phyloP scores from a whole-genome alignment of 116 monocot species.

The Posidonia oceanica region DNA sequence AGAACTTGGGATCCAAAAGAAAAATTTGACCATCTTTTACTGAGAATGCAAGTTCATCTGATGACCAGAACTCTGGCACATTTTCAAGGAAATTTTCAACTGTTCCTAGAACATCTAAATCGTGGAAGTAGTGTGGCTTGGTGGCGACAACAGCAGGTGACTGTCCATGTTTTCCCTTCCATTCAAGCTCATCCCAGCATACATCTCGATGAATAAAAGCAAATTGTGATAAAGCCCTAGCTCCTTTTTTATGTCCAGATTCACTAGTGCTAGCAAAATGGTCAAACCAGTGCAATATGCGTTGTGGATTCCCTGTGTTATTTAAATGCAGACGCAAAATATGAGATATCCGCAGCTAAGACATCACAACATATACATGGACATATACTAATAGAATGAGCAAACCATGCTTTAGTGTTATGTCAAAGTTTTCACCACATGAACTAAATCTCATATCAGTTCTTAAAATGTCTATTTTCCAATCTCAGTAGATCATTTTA shows the following conservation, averaged over 20 bases:
- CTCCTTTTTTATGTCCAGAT: conserved; percentile 75
- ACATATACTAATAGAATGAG: neutral
- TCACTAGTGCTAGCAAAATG: conserved; percentile 65
- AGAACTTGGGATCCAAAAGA: conserved; percentile 56
- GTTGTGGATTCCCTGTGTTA: conserved; percentile 48
- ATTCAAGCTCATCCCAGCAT: conserved; percentile 98
- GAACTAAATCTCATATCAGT: too few species aligned
- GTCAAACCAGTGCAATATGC: conserved; percentile 85
- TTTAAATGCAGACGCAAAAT: neutral
- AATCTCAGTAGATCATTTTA: too few species aligned
- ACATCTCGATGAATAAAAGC: conserved; percentile 83
- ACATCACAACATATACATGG: neutral
- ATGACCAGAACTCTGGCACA: conserved; percentile 91
- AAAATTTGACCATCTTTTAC: conserved; percentile 86
- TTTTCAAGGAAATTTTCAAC: conserved; percentile 94
- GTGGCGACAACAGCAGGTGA: conserved; percentile 95
- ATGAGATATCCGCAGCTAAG: neutral
- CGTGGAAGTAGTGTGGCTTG: conserved; percentile 92
- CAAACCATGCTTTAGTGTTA: neutral
- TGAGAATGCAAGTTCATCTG: conserved; percentile 81
- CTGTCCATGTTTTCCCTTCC: conserved; percentile 94
- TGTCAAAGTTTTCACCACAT: too few species aligned
- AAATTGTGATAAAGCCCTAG: conserved; percentile 70
- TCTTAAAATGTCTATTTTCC: too few species aligned
- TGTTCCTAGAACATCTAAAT: conserved; percentile 70